A percentile compares a stretch with the other conserved stretches of the same genome.
These are phyloP conservation scores for Juncus effusus DNA, from an alignment of 176 grass and related monocot species.

Conservation along the genomic window DNA sequence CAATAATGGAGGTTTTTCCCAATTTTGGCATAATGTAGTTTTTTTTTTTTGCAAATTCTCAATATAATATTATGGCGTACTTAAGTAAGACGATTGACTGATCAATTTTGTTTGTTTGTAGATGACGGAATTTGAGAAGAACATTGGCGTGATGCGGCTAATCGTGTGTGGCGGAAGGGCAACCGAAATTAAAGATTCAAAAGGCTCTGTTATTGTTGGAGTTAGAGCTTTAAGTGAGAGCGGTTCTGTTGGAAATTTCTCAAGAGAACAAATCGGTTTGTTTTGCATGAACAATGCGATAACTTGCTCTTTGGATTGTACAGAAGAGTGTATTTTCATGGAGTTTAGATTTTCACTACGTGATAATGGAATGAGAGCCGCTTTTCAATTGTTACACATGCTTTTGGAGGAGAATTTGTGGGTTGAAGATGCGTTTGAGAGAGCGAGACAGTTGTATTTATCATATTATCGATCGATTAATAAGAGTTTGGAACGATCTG, in stretches of 20 bases:
- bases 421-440: constrained; percentile 99
- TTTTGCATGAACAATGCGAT: constrained; percentile 98
- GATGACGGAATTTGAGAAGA: constrained; percentile 97
- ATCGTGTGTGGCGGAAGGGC: constrained; percentile 93
- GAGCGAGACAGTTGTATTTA: constrained; percentile 84
- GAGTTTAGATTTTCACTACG: constrained; percentile 95
- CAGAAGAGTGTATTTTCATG: constrained; percentile 96
- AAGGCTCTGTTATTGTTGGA: constrained; percentile 93
- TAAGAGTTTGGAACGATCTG: constrained; percentile 96
- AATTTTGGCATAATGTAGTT: no score
- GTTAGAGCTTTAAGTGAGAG: constrained; percentile 97
- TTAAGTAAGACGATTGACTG: no score
- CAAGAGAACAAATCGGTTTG: constrained; percentile 97
- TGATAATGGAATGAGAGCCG: constrained; percentile 97
- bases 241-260: constrained; percentile 98
- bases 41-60: no score
- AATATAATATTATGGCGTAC: no score
- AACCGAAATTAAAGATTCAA: constrained; percentile 73
- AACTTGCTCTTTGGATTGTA: constrained; percentile 95
- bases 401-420: constrained; percentile 95
- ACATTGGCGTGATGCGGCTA: constrained; percentile 85
- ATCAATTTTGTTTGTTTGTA: no score
- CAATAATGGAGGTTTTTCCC: no score
- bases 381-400: constrained; percentile 99
- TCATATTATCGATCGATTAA: constrained; percentile 95